Base-by-base conservation (phyloP, 345 rosid species). In the Pugionium cornutum region DNA sequence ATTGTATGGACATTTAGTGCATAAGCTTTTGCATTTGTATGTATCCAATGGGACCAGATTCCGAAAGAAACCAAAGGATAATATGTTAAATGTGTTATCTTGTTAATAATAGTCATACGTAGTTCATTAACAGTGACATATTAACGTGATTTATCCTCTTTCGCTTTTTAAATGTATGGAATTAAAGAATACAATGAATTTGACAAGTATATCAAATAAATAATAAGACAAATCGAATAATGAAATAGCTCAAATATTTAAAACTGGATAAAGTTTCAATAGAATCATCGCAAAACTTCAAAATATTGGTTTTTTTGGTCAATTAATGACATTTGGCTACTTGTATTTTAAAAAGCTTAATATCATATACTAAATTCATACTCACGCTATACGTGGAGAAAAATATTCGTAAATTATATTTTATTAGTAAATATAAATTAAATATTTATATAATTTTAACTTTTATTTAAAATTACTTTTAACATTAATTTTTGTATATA, bases 51-150 rank as follows among this genome's bases (percentile, higher is more conserved):
- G 76, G 56, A 66, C 55, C 67, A 73, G 48, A 59, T 58, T 66
- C 47, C 47, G 36, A 56, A 73, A 66, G 55, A 58, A 65, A 65
- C 28, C 76, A 73, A 66, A 51, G 41, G 50, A 66, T 49, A 72
- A 72, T 27, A 52, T 45, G 72, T 66, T 73, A 60, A 58, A 58
- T 43, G 41, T 53, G 71, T 55, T 39, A 29, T 64, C 70, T 3
- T 39, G 7, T 6, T 39, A 27, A 7, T 29, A 29, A 31, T 26
- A 33, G 10, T n/a, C 52, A 40, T 56, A 28, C 25, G 40, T 71
- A 64, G 69, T 46, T 62, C 41, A 55, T 41, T 58, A 57, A 43
- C 48, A 57, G 18, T 34, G 34, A 58, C 46, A 1, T n/a, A 4
- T 55, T n/a, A n/a, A n/a, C n/a, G n/a, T n/a, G n/a, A 18, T 18